A percentile compares a stretch with the other conserved stretches of the same genome.
Conservation (phyloP, 345 rosid genomes). For the Eucalyptus curtisii region DNA sequence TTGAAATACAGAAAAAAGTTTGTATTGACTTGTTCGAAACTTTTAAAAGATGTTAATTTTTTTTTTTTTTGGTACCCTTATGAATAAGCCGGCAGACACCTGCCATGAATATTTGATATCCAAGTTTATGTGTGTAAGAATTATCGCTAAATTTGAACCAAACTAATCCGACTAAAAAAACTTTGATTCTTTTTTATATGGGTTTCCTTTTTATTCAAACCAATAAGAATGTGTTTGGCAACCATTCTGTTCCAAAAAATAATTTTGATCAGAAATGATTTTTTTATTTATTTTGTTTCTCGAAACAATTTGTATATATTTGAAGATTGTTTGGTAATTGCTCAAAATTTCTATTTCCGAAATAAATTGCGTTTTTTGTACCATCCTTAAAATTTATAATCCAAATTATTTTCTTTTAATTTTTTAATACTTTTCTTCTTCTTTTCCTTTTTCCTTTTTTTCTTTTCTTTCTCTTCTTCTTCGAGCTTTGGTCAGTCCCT, state of each 20-base stretch:
- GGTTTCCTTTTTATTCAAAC: fast-evolving
- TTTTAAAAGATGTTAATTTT: neutral
- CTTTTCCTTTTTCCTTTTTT: fast-evolving
- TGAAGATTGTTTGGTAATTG: fast-evolving
- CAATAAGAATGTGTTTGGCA: fast-evolving
- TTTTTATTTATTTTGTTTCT: too few relatives aligned
- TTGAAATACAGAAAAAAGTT: fast-evolving
- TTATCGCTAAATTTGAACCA: fast-evolving
- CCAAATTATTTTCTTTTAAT: too few relatives aligned
- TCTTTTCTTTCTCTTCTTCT: too few relatives aligned
- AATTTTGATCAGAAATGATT: too few relatives aligned
- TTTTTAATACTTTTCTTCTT: too few relatives aligned
- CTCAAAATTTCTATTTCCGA: too few relatives aligned
- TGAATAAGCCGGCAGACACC: neutral
- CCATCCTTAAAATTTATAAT: too few relatives aligned
- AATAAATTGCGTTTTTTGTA: too few relatives aligned
- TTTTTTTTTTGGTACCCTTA: neutral
- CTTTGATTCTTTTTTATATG: fast-evolving
- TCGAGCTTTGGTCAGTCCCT: fast-evolving
- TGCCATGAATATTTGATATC: fast-evolving
- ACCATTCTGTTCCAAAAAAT: too few relatives aligned
- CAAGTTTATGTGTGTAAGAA: neutral
- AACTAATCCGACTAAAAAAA: fast-evolving
- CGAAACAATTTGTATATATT: too few relatives aligned
- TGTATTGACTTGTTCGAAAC: fast-evolving